Evolutionary conservation across 2,329 filamentous ascomycete genomes (phyloP).

Genomic region (Alternaria triticina): DNA sequence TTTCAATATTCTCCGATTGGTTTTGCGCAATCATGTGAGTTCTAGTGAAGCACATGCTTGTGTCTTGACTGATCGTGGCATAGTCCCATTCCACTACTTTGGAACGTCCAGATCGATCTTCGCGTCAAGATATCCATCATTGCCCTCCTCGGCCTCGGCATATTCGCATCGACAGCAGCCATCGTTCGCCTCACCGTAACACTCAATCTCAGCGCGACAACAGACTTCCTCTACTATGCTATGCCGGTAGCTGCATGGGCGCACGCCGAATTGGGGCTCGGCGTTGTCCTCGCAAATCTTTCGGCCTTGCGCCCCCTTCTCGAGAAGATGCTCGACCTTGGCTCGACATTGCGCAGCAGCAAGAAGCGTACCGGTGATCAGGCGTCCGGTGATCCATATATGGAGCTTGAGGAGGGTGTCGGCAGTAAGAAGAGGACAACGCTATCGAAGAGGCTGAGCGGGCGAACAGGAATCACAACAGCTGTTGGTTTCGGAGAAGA

Average conservation of each 20-base stretch:
- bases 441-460: background rate
- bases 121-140: conserved; percentile 28
- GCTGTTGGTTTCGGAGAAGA: background rate
- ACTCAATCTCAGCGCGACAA: conserved; percentile 31
- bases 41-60: background rate
- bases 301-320: conserved; percentile 17
- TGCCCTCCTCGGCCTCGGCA: conserved; percentile 18
- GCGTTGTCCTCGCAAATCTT: conserved; percentile 20
- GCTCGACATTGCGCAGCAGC: conserved; percentile 6
- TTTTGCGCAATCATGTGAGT: background rate
- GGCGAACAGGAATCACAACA: background rate
- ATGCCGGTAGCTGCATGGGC: conserved; percentile 23
- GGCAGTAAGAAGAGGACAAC: background rate
- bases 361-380: conserved; percentile 10
- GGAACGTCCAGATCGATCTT: conserved; percentile 27
- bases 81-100: conserved; percentile 25
- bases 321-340: conserved; percentile 15
- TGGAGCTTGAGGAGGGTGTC: conserved; percentile 5
- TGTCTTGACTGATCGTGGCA: background rate
- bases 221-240: conserved; percentile 16
- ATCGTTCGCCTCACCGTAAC: conserved; percentile 48
- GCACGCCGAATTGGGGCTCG: conserved; percentile 15
- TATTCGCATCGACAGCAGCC: conserved; percentile 29
- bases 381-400: conserved; percentile 9
- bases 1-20: background rate